A percentile compares a stretch with the other conserved stretches of the same genome.
Evolutionary conservation across 2,329 filamentous ascomycete species (phyloP).

Genomic region (Colletotrichum sp.): DNA sequence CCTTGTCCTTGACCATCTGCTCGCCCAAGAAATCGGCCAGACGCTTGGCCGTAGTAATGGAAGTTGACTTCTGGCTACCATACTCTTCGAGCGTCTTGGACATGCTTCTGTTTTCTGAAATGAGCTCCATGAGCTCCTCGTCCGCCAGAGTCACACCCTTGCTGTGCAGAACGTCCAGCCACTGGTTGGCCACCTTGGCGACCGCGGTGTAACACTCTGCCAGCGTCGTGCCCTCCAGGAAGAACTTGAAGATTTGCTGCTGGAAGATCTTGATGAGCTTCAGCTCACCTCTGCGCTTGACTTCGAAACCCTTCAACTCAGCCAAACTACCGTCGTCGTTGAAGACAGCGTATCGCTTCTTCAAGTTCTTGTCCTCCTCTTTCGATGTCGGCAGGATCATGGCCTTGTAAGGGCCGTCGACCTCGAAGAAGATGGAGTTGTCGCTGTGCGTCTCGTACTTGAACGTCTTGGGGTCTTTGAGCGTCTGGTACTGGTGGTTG

Average conservation of each 20-base stretch:
- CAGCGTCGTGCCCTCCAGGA: constrained; percentile 87
- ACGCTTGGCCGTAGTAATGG: constrained; percentile 96
- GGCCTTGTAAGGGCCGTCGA: constrained; percentile 95
- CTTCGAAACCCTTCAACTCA: constrained; percentile 95
- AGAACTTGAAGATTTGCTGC: constrained; percentile 99
- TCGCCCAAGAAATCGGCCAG: constrained; percentile 96
- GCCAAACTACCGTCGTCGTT: constrained; percentile 96
- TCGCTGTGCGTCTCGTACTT: constrained; percentile 97
- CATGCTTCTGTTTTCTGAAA: constrained; percentile 99
- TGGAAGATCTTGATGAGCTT: constrained; percentile 99
- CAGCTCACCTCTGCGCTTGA: constrained; percentile 95
- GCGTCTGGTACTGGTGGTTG: constrained; percentile 95
- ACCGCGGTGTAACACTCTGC: constrained; percentile 90
- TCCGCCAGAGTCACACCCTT: constrained; percentile 90
- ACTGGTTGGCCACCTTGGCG: constrained; percentile 92
- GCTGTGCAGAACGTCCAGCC: constrained; percentile 92
- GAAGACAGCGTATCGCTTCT: constrained; percentile 98
- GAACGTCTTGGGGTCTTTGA: constrained; percentile 79
- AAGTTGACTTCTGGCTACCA: constrained; percentile 92
- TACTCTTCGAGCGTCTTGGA: constrained; percentile 97
- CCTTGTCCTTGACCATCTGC: constrained; percentile 99
- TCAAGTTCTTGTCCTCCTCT: constrained; percentile 99
- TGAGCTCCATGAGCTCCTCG: constrained; percentile 98
- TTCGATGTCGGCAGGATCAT: constrained; percentile 98
- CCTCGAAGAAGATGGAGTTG: constrained; percentile 99